Percentiles rank a stretch among this genome's conserved stretches.
phyloP scores from a whole-genome alignment of 2,329 filamentous ascomycete genomes.

The Harringtonia aguacate region DNA sequence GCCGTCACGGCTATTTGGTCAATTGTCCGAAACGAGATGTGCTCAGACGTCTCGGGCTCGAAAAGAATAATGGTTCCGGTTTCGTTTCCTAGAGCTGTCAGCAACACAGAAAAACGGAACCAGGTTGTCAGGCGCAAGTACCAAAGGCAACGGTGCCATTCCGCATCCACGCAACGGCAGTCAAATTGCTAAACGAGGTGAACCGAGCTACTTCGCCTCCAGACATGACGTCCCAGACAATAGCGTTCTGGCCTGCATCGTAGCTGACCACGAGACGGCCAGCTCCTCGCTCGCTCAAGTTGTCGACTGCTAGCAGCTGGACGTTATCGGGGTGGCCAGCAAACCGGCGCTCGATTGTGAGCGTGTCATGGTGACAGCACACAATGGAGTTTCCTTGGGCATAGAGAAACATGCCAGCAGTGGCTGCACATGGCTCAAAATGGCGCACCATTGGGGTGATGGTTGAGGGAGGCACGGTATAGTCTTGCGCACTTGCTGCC shows the following conservation, averaged over 20 bases:
- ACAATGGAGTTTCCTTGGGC: constrained; percentile 72
- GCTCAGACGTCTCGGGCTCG: constrained; percentile 85
- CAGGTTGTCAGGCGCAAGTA: too few species aligned
- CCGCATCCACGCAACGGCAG: constrained; percentile 85
- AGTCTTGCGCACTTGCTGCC: constrained; percentile 30
- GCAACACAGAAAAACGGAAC: too few species aligned
- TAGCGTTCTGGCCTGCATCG: constrained; percentile 80
- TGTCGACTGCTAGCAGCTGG: constrained; percentile 77
- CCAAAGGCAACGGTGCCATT: constrained; percentile 97
- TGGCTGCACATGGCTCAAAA: constrained; percentile 84
- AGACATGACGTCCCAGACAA: constrained; percentile 93
- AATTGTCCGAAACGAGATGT: constrained; percentile 82
- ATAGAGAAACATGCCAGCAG: constrained; percentile 83
- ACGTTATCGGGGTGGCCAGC: constrained; percentile 76
- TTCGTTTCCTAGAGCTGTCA: constrained; percentile 57
- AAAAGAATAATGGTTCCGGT: constrained; percentile 93
- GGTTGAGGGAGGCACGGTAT: constrained; percentile 38
- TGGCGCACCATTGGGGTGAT: constrained; percentile 38
- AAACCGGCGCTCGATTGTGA: constrained; percentile 81
- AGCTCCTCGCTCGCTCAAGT: constrained; percentile 74
- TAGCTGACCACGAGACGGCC: constrained; percentile 88
- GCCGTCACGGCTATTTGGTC: constrained; percentile 90
- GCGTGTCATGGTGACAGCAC: constrained; percentile 83
- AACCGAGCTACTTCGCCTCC: constrained; percentile 89
- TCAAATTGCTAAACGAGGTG: constrained; percentile 77